Percentiles rank a stretch among this genome's conserved stretches.
Evolutionary conservation across 345 rosid genomes (phyloP).

Genomic region (Heritiera fomes): DNA sequence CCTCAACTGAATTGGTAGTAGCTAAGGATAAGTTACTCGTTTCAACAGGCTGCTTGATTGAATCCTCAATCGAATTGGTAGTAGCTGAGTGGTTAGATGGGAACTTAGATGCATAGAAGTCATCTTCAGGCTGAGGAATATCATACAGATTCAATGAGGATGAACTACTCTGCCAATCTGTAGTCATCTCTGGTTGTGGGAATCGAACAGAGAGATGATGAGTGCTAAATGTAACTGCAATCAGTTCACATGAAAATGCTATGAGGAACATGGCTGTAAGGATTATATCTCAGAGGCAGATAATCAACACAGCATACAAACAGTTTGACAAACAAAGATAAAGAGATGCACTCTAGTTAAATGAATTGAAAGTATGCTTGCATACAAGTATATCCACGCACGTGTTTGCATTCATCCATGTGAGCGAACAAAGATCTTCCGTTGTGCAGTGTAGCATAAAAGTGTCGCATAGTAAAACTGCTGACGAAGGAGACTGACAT

Average conservation of each 20-base stretch:
- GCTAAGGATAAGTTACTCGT: neutral
- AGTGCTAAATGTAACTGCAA: conserved; percentile 15
- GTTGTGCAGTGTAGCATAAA: neutral
- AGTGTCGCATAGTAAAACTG: neutral
- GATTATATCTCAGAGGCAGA: neutral
- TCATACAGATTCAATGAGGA: neutral
- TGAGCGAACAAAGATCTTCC: neutral
- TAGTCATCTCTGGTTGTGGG: conserved; percentile 21
- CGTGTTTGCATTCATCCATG: neutral
- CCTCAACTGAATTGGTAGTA: too few relatives aligned
- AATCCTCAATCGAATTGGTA: neutral
- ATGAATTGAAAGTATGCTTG: neutral
- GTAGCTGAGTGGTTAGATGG: conserved; percentile 1
- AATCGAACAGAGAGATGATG: neutral
- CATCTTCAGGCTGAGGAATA: neutral
- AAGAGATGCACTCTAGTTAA: neutral
- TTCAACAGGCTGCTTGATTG: neutral
- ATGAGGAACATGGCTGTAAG: neutral
- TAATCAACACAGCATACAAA: neutral
- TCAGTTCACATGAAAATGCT: neutral
- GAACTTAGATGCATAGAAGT: neutral
- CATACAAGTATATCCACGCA: neutral
- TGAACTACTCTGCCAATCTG: neutral
- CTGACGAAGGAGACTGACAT: neutral
- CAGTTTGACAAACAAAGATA: neutral